Evolutionary conservation across 306 rosid species (phyloP), one percentile per base, ranked within the genome.

Genomic region (Canavalia ensiformis): DNA sequence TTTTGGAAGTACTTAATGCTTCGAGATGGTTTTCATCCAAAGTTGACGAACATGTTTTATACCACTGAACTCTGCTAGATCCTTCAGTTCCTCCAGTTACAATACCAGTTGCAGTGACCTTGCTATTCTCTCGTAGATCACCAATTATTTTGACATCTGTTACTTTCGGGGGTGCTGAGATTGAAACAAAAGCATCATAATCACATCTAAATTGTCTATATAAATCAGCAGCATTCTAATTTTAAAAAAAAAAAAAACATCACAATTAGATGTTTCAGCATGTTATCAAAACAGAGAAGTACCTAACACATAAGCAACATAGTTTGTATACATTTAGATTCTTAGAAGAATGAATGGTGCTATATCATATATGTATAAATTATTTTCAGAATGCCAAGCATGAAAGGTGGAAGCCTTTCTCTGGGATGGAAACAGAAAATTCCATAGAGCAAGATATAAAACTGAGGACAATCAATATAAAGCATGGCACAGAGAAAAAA

Each of bases 1-100:
- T 87, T 88, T 92, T 95, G 81, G 97, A 95, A 77, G 96, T 83
- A 85, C 92, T 95, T 82, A 95, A 78, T 12, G 86, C 90, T 74
- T 95, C 98, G 54, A 95, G 91, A 83, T 83, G 90, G 77, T 86
- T 94, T 79, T 91, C 94, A 66, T 87, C 91, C 82, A 93, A 86
- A 68, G 87, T 78, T 63, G 93, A 70, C 4, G 77, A 93, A 74
- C 88, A 56, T 72, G 96, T 90, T 87, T 95, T 95, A 84, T 89
- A 93, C 99, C 99, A 95, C 89, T 93, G 99, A 75, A 93, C 99
- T 85, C 99, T 88, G 86, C 99, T 90, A 63, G 92, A 87, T 59
- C 88, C 99, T 87, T 95, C 99, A 75, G 91, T 87, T 84, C 99
- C 99, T 85, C 99, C 99, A 1, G 93, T 91, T 75, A 95, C 97